phyloP scores from a whole-genome alignment of 2,329 filamentous ascomycete genomes.

The Sphaerostilbella broomeana region DNA sequence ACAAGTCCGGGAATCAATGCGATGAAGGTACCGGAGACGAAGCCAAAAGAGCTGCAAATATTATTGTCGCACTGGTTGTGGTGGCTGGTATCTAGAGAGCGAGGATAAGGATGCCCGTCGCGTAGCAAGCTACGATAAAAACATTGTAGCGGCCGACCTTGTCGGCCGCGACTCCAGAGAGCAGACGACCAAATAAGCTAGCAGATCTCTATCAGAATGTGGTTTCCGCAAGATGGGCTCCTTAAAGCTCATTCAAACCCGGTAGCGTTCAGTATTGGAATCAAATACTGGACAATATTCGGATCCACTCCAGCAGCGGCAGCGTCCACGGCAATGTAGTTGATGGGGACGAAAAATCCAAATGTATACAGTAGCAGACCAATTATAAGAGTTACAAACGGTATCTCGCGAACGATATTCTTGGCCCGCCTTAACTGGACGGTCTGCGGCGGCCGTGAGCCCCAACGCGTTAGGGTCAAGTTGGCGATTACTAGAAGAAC shows the following conservation, averaged over 20 bases:
- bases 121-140: slow-evolving; percentile 35
- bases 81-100: slow-evolving; percentile 33
- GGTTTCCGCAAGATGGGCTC: background rate
- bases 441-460: slow-evolving; percentile 21
- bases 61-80: slow-evolving; percentile 21
- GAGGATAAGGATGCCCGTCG: slow-evolving; percentile 28
- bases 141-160: slow-evolving; percentile 24
- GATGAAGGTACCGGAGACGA: slow-evolving; percentile 30
- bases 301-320: slow-evolving; percentile 16
- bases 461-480: slow-evolving; percentile 26
- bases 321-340: slow-evolving; percentile 22
- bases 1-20: slow-evolving; percentile 26
- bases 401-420: slow-evolving; percentile 24
- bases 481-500: slow-evolving; percentile 27
- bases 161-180: slow-evolving; percentile 20
- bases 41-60: slow-evolving; percentile 29
- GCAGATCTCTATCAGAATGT: background rate
- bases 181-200: slow-evolving; percentile 20
- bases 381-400: slow-evolving; percentile 22
- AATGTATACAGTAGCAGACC: slow-evolving; percentile 26
- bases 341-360: slow-evolving; percentile 29
- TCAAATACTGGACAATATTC: slow-evolving; percentile 17
- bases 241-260: slow-evolving; percentile 7
- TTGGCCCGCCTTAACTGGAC: slow-evolving; percentile 25
- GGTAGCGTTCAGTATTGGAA: slow-evolving; percentile 21